Evolutionary conservation across 495 filamentous ascomycete genomes (phyloP).

Genomic region (Parachaetomium inaequale): DNA sequence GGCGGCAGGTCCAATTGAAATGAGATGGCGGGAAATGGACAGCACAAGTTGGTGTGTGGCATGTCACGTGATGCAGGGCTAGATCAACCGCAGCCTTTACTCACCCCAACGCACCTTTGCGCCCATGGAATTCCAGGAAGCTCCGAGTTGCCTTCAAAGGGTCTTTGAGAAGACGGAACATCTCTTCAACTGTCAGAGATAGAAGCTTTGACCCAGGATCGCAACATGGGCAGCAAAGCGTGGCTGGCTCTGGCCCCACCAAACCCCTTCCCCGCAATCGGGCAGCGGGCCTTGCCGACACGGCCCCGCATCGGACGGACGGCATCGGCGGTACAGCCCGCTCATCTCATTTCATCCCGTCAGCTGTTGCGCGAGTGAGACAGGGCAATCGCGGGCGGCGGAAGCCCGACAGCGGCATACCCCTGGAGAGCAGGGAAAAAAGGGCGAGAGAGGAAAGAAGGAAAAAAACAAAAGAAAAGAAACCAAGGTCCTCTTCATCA

Average conservation of each 20-base stretch:
- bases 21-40: slow-evolving; percentile 5
- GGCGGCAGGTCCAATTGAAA: slow-evolving; percentile 8
- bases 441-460: background rate
- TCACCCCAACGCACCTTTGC: background rate
- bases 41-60: background rate
- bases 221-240: background rate
- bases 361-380: background rate
- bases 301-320: slow-evolving; percentile 1
- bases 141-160: too few relatives aligned
- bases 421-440: background rate
- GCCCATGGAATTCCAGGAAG: too few relatives aligned
- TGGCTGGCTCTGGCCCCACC: background rate
- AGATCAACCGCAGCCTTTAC: background rate
- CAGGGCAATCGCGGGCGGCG: too few relatives aligned
- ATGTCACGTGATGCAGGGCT: background rate
- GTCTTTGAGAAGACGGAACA: too few relatives aligned
- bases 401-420: too few relatives aligned
- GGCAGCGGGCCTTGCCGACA: slow-evolving; percentile 11
- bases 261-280: slow-evolving; percentile 7
- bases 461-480: too few relatives aligned
- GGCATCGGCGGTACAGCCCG: background rate
- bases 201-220: background rate
- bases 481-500: too few relatives aligned
- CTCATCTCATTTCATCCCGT: background rate
- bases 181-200: too few relatives aligned